Evolutionary conservation across 257 asterid species (phyloP), one percentile per base, ranked within the genome.

Genomic region (Pogostemon cablin): DNA sequence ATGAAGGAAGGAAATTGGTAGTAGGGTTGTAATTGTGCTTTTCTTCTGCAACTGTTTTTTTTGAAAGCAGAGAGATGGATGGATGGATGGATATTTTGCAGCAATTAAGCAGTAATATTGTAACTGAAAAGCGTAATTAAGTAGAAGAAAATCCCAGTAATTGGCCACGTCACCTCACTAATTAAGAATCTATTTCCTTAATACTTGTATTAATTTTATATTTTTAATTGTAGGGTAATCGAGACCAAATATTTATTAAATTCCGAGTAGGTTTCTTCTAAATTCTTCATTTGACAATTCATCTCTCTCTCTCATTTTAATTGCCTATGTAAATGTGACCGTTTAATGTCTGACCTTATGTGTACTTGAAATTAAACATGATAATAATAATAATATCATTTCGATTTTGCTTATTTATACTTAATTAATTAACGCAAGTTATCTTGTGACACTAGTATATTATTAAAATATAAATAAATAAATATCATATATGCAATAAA

Each of bases 1-100:
- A 46, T 37, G 84, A 85, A 82, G 87, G 84, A 85, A 82, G 87
- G 74, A 72, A 72, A 40, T 48, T 58, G 75, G 7, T 3, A 64
- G 38, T 41, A 7, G 39, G 8, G 50, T 46, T 7, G 34, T 60
- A 25, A 25, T 64, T 54, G 79, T 84, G 82, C 93, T 57, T 85
- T 85, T 72, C 90, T 85, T 87, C 81, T 73, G 44, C 41, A 76
- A 79, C 85, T 78, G 83, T 62, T 17, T 67, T 71, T 60, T 64
- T 42, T 20, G 25, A 25, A 25, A 25, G 32, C 32, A 25, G 32
- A 25, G 32, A 25, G 32, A 25, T 25, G 32, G 32, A 25, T 25
- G 32, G 32, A 25, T 25, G 32, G 32, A 25, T 25, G 32, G 32
- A 25, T 25, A 1, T 25, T 3, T 44, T 50, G 56, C 7, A 10